phyloP scores from a whole-genome alignment of 345 rosid species.

The Microcos paniculata region DNA sequence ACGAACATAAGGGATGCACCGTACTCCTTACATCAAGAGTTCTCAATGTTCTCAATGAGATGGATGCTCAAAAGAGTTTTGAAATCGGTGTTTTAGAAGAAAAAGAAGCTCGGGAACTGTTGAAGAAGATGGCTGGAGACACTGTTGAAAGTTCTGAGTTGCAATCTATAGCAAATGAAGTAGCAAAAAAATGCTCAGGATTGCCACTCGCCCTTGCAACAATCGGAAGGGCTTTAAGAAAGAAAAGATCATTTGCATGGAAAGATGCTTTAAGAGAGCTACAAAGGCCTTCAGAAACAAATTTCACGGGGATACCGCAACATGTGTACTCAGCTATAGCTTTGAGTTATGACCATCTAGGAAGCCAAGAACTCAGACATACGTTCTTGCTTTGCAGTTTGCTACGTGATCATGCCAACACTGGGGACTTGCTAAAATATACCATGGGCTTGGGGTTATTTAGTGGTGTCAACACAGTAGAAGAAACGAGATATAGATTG shows the following conservation, averaged over 20 bases:
- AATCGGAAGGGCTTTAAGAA: constrained; percentile 10
- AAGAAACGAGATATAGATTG: constrained; percentile 7
- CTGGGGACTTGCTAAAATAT: constrained; percentile 6
- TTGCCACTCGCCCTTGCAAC: constrained; percentile 21
- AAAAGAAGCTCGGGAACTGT: constrained; percentile 22
- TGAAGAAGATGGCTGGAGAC: constrained; percentile 7
- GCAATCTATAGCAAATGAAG: constrained; percentile 4
- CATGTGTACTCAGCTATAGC: background rate
- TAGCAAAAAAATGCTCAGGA: constrained; percentile 21
- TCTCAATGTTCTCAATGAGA: background rate
- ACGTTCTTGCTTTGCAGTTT: constrained; percentile 16
- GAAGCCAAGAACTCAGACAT: constrained; percentile 1
- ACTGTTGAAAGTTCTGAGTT: background rate
- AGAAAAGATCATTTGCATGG: constrained; percentile 11
- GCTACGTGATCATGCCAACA: background rate
- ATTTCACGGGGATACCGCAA: background rate
- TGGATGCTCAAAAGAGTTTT: constrained; percentile 8
- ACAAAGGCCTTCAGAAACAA: background rate
- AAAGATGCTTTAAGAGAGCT: background rate
- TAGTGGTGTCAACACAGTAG: background rate
- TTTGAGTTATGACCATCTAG: background rate
- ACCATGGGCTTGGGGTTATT: constrained; percentile 18
- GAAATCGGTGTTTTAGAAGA: background rate
- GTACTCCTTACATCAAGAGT: constrained; percentile 23
- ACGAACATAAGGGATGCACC: constrained; percentile 14